Evolutionary conservation across 768 basidiomycete species (phyloP), one percentile per base, ranked within the genome.

Genomic region (Agaricus bisporus): DNA sequence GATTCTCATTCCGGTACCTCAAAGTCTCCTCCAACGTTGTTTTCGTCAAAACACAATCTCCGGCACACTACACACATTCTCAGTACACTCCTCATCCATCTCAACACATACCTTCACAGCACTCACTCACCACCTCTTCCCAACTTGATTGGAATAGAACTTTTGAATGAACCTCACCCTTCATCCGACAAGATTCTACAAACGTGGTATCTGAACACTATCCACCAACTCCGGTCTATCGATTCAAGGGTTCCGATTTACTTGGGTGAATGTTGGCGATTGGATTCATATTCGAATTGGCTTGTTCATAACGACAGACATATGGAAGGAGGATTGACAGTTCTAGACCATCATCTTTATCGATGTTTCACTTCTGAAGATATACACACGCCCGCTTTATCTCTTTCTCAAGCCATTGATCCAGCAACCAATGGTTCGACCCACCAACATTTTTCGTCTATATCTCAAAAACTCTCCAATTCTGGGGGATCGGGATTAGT

Each of bases 311-410:
- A 69, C 5, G 67, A 58, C 43, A 59, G 9, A 60, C 53, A 10
- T 51, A 50, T 38, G 1, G 32, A 6, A 32, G 32, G 32, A 32
- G 62, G 53, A 26, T 79, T 81, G 26, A 70, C 83, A 17, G 81
- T 85, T 12, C 70, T 91, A 38, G 91, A 93, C 64, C 87, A 91
- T 59, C 91, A 92, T 62, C 75, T 92, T 18, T 93, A 92, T 62
- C 80, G 91, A 22, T 90, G 88, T 66, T 90, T 91, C 65, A 87
- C 86, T 0, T 56, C 64, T 0, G 68, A 68, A 1, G 91, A 93
- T 64, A 77, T 67, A 15, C 55, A 64, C 1, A 81, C 79, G 3
- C 64, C 77, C 6, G 86, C 78, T 0, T 61, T 74, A 72, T 81
- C 6, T 61, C 64, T 66, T 74, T 0, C 68, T 90, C 17, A 73